These are phyloP conservation scores for Coemansia sp. DNA, from an alignment of 192 early-diverging fungal genomes.

Conservation along the genomic window DNA sequence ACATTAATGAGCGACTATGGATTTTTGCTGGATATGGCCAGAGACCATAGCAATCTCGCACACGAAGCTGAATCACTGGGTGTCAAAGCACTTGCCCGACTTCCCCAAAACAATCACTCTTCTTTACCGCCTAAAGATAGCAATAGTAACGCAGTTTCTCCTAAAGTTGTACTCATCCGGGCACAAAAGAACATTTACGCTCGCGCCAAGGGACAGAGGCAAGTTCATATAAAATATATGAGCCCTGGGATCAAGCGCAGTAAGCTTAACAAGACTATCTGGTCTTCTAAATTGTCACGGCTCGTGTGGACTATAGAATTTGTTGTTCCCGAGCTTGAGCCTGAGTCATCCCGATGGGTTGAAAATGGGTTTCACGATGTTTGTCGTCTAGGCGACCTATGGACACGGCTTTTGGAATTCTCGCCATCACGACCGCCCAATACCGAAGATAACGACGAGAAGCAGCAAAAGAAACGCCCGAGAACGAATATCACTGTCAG, in stretches of 20 bases:
- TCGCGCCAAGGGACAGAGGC: slow-evolving; percentile 19
- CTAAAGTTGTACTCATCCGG: neutral
- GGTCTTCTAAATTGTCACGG: slow-evolving; percentile 24
- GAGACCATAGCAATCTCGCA: slow-evolving; percentile 49
- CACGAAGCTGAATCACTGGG: slow-evolving; percentile 35
- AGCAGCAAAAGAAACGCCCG: slow-evolving; percentile 16
- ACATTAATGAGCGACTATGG: slow-evolving; percentile 74
- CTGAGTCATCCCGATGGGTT: slow-evolving; percentile 12
- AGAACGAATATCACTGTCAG: slow-evolving; percentile 5
- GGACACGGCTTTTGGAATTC: slow-evolving; percentile 17
- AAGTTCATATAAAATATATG: slow-evolving; percentile 34
- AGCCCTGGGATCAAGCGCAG: slow-evolving; percentile 36
- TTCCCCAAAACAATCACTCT: neutral
- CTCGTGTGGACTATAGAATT: slow-evolving; percentile 36
- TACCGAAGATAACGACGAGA: neutral
- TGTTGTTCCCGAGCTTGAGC: slow-evolving; percentile 15
- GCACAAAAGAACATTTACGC: slow-evolving; percentile 19
- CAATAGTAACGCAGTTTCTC: slow-evolving; percentile 5
- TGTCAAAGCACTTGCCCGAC: neutral
- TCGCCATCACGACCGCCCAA: neutral
- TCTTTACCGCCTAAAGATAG: neutral
- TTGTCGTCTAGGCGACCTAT: slow-evolving; percentile 23
- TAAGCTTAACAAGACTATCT: slow-evolving; percentile 30
- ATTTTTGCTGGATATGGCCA: slow-evolving; percentile 63
- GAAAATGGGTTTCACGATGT: slow-evolving; percentile 39